Percentiles rank a stretch among this genome's conserved stretches.
phyloP scores from a whole-genome alignment of 768 basidiomycete species.

The Mycena sanguinolenta region DNA sequence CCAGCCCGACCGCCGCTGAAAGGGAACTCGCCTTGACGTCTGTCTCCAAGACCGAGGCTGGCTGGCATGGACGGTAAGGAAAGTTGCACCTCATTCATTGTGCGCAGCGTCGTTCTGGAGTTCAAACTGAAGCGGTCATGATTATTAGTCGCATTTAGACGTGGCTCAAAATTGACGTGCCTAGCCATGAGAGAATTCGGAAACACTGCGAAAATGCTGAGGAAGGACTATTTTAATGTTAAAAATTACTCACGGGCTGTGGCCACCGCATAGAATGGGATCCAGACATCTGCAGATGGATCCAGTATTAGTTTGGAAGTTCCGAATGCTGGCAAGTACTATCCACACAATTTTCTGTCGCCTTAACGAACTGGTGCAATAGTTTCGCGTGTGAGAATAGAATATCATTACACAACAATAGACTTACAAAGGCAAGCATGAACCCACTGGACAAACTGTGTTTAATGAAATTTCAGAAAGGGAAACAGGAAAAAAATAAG shows the following conservation, averaged over 20 bases:
- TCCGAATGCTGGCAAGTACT: too few relatives aligned
- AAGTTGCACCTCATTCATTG: constrained; percentile 1
- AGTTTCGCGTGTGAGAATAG: background rate
- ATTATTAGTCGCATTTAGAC: background rate
- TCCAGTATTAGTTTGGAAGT: background rate
- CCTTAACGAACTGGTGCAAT: background rate
- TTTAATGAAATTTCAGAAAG: background rate
- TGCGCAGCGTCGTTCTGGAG: constrained; percentile 1
- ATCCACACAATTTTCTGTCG: background rate
- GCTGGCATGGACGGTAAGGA: too few relatives aligned
- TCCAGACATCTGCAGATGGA: constrained; percentile 1
- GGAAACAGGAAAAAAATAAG: background rate
- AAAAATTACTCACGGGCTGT: constrained; percentile 1
- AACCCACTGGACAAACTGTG: too few relatives aligned
- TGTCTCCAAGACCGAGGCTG: too few relatives aligned
- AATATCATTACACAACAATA: too few relatives aligned
- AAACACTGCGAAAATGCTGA: background rate
- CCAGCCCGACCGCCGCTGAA: too few relatives aligned
- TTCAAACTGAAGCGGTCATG: background rate
- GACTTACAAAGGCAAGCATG: background rate
- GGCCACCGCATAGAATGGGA: background rate
- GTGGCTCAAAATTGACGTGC: background rate
- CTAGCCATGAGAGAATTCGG: background rate
- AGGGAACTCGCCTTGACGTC: too few relatives aligned
- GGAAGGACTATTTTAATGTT: background rate